Base-by-base conservation (phyloP, 192 early-diverging fungal genomes). In the Coemansia sp. region DNA sequence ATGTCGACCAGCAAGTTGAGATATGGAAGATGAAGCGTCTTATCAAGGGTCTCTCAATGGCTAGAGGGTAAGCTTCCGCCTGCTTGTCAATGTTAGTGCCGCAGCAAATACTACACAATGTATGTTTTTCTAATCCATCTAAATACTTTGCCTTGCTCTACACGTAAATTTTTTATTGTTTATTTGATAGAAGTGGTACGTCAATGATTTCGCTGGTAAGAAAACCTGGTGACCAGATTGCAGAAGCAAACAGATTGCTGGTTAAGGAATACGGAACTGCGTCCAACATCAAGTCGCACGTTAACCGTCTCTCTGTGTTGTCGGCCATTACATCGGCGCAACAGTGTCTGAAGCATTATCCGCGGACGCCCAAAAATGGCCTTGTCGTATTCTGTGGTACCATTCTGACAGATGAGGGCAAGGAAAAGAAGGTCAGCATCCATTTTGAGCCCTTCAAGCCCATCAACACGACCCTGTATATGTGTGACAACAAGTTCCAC, bases 361-460 rank as follows among this genome's bases (percentile, higher is more conserved):
- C 77, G 63, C 86, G 84, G 74, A 90, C 91, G 14, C 97, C 97
- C 32, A 76, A 86, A 17, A 97, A 97, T 78, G 97, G 97, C 35
- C 89, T 98, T 23, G 92, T 96, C 21, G 86, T 98, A 13, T 91
- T 89, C 81, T 96, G 94, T 74, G 97, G 97, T 57, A 97, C 95
- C 14, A 88, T 96, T 66, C 73, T 96, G 47, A 98, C 97, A 6
- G 95, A 96, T 37, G 97, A 98, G 76, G 96, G 96, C 75, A 97
- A 95, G 82, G 95, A 98, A 76, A 96, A 94, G 88, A 91, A 92
- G 84, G 89, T 98, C 76, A 96, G 88, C 80, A 94, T 96, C 67
- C 93, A 95, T 79, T 93, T 97, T 77, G 93, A 95, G 85, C 97
- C 97, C 16, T 93, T 95, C 87, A 98, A 98, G 78, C 93, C 97